phyloP scores from a whole-genome alignment of 345 rosid species.

The Gossypium mustelinum region DNA sequence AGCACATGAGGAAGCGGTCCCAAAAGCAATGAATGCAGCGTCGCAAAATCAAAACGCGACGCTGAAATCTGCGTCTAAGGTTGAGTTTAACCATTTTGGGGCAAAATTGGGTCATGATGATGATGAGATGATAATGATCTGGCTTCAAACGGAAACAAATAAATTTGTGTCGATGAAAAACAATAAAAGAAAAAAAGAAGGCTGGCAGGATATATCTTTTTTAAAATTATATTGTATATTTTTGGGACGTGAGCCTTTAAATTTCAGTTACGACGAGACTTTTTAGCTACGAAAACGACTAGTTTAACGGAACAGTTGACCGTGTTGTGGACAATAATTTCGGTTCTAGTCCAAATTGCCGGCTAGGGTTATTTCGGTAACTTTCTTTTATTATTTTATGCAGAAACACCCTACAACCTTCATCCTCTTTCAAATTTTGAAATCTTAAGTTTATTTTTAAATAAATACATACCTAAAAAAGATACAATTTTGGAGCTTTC shows the following conservation, averaged over 20 bases:
- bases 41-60: slow-evolving; percentile 47
- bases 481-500: too few relatives aligned
- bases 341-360: slow-evolving; percentile 24
- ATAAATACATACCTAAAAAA: too few relatives aligned
- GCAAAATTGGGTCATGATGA: slow-evolving; percentile 19
- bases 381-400: too few relatives aligned
- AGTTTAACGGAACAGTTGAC: slow-evolving; percentile 42
- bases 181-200: background rate
- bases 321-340: slow-evolving; percentile 6
- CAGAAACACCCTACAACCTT: too few relatives aligned
- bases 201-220: background rate
- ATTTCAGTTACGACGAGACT: slow-evolving; percentile 1
- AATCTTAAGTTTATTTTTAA: too few relatives aligned
- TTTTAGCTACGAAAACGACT: slow-evolving; percentile 27
- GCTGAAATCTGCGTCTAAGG: slow-evolving; percentile 39
- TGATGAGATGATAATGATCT: background rate
- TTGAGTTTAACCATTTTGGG: slow-evolving; percentile 31
- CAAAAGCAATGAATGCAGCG: slow-evolving; percentile 50
- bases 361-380: slow-evolving; percentile 20
- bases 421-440: too few relatives aligned
- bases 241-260: slow-evolving; percentile 13
- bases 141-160: background rate
- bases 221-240: slow-evolving; percentile 20
- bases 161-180: background rate
- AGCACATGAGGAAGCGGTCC: slow-evolving; percentile 42